Percentiles rank a stretch among this genome's conserved stretches.
phyloP scores from a whole-genome alignment of 202 grass and related monocot species.

The Elaeis oleifera region DNA sequence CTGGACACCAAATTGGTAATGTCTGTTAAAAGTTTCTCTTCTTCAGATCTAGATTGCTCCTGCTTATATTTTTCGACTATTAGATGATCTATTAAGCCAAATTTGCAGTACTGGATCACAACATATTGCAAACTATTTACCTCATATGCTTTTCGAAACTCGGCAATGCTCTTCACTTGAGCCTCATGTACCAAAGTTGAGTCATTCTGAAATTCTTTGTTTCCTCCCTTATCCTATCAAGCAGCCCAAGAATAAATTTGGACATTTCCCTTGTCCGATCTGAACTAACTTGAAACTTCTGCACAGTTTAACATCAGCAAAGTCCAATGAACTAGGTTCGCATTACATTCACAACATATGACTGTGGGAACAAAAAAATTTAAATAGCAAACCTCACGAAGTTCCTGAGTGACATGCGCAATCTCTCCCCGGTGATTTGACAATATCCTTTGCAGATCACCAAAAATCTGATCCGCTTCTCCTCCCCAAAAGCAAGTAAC shows the following conservation, averaged over 20 bases:
- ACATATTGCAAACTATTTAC: slow-evolving; percentile 21
- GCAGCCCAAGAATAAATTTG: slow-evolving; percentile 47
- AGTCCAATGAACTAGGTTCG: no score
- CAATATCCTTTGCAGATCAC: slow-evolving; percentile 58
- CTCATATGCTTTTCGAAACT: slow-evolving; percentile 82
- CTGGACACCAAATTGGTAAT: slow-evolving; percentile 77
- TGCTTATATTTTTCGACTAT: slow-evolving; percentile 24
- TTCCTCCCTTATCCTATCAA: slow-evolving; percentile 56
- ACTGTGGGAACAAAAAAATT: no score
- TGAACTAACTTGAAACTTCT: slow-evolving; percentile 65
- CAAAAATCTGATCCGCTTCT: slow-evolving; percentile 54
- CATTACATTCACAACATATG: no score
- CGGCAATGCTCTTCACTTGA: slow-evolving; percentile 67
- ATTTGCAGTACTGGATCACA: background rate
- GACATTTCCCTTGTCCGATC: slow-evolving; percentile 61
- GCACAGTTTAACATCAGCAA: slow-evolving; percentile 17
- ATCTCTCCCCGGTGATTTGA: slow-evolving; percentile 58
- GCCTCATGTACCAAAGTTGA: slow-evolving; percentile 47
- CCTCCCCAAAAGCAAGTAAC: slow-evolving; percentile 59
- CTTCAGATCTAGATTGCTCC: slow-evolving; percentile 78
- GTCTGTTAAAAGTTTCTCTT: slow-evolving; percentile 70
- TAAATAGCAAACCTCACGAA: slow-evolving; percentile 59
- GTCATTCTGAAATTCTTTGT: slow-evolving; percentile 47
- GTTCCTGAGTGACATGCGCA: slow-evolving; percentile 58
- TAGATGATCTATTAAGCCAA: slow-evolving; percentile 15